A percentile compares a stretch with the other conserved stretches of the same genome.
phyloP scores from a whole-genome alignment of 2,329 filamentous ascomycete species.

The Colletotrichum godetiae region DNA sequence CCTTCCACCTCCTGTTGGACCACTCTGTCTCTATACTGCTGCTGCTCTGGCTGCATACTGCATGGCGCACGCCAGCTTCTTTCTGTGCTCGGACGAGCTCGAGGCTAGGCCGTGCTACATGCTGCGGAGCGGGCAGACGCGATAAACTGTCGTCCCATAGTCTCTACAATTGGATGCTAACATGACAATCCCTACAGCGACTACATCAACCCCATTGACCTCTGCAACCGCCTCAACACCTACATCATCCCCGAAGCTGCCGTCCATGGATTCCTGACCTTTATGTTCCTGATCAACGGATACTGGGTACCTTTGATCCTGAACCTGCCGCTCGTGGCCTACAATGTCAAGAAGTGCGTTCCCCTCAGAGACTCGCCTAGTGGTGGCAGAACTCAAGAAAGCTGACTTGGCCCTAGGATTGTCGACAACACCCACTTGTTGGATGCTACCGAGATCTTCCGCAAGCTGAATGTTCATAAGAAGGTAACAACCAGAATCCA shows the following conservation, averaged over 20 bases:
- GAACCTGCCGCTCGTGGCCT: slow-evolving; percentile 90
- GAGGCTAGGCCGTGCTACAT: not conserved
- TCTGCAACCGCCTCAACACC: slow-evolving; percentile 99
- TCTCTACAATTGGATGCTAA: slow-evolving; percentile 42
- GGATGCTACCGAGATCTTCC: slow-evolving; percentile 98
- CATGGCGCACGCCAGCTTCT: not conserved
- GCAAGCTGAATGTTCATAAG: slow-evolving; percentile 98
- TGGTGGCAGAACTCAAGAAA: not conserved
- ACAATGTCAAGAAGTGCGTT: slow-evolving; percentile 97
- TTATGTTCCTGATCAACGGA: slow-evolving; percentile 97
- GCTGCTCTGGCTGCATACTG: not conserved
- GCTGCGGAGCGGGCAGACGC: not conserved
- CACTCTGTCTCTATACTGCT: not conserved
- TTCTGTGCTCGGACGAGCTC: slow-evolving; percentile 9
- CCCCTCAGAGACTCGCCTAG: not conserved
- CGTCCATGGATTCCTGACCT: slow-evolving; percentile 94
- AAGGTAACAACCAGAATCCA: slow-evolving; percentile 70
- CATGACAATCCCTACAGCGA: slow-evolving; percentile 69
- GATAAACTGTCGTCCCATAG: not conserved
- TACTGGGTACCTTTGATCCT: slow-evolving; percentile 96
- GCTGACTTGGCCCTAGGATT: slow-evolving; percentile 71
- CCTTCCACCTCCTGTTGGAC: not conserved
- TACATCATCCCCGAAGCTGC: slow-evolving; percentile 99
- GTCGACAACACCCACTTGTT: slow-evolving; percentile 96
- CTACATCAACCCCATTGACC: slow-evolving; percentile 99